Evolutionary conservation across 306 rosid species (phyloP).

Genomic region (Cucurbita moschata): DNA sequence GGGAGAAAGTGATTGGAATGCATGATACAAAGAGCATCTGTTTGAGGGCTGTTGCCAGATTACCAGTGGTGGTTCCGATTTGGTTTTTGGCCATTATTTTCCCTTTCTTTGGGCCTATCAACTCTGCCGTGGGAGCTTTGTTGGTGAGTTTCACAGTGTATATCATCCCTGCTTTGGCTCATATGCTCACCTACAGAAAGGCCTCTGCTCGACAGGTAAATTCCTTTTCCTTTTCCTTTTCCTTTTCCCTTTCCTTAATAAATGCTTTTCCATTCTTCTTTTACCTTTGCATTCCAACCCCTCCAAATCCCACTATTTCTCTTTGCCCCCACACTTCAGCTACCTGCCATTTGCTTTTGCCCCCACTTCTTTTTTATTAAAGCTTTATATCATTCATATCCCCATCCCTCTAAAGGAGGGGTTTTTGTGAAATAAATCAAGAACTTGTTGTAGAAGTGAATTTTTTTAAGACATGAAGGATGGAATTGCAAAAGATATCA

Average conservation of each 20-base stretch:
- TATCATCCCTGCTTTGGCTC: constrained; percentile 66
- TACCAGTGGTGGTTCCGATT: constrained; percentile 87
- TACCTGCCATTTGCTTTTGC: neutral
- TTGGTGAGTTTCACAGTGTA: constrained; percentile 96
- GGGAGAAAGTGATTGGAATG: constrained; percentile 99
- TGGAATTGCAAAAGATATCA: neutral
- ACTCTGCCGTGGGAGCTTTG: constrained; percentile 88
- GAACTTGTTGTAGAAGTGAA: neutral
- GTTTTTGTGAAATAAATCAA: no score
- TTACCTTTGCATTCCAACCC: neutral
- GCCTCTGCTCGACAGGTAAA: constrained; percentile 80
- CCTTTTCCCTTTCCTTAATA: neutral
- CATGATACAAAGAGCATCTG: constrained; percentile 84
- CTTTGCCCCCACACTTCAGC: constrained; percentile 20
- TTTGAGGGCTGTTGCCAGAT: constrained; percentile 67
- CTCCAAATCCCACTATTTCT: neutral
- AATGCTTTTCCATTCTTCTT: neutral
- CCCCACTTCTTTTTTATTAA: neutral
- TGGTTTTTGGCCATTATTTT: constrained; percentile 94
- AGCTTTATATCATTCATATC: neutral
- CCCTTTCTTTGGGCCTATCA: constrained; percentile 94
- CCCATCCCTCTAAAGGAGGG: neutral
- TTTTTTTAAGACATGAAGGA: neutral
- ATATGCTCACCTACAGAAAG: constrained; percentile 82
- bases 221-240: neutral